Evolutionary conservation across 768 basidiomycete genomes (phyloP), one percentile per base, ranked within the genome.

Genomic region (Suillus cothurnatus): DNA sequence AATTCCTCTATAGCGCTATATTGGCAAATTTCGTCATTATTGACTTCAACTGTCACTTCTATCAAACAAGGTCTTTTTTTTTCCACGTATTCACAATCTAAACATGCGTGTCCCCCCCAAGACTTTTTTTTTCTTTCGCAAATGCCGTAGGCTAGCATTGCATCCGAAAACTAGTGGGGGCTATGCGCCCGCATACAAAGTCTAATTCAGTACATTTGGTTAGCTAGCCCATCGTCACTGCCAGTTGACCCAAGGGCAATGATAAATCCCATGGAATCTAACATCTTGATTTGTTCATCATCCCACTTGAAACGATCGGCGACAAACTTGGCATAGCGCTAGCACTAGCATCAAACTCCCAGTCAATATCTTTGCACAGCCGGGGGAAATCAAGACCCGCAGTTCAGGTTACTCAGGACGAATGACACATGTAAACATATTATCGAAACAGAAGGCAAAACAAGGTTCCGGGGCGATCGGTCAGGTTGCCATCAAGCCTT

Each of bases 391-490:
- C 36, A 45, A 63, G 56, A 64, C 15, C 49, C 50, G 50, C 36
- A 62, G 28, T 28, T 32, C 31, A 61, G 49, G 19, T 52, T 56
- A 68, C 61, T 23, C 64, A 39, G 52, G 21, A 59, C 17, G 64
- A 65, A 63, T 57, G 43, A 21, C 41, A 53, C 47, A 58, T 61
- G 15, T 63, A 45, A 34, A 45, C 59, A 53, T 34, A 58, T 56
- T 57, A 39, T 49, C 36, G 28, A 61, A 45, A 23, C 56, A 52
- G 43, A 47, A 68, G 32, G 47, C 53, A 57, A 66, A 73, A 70
- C 72, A 75, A 75, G 74, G 72, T 73, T 73, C 72, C 74, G 72
- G 62, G 61, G 52, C 50, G 17, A 58, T 66, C 72, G 72, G 70
- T 73, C 63, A 60, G 49, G 64, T 41, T 59, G 39, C 58, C 61